phyloP scores from a whole-genome alignment of 225 moss, liverwort and hornwort genomes.

The Anthoceros angustus region DNA sequence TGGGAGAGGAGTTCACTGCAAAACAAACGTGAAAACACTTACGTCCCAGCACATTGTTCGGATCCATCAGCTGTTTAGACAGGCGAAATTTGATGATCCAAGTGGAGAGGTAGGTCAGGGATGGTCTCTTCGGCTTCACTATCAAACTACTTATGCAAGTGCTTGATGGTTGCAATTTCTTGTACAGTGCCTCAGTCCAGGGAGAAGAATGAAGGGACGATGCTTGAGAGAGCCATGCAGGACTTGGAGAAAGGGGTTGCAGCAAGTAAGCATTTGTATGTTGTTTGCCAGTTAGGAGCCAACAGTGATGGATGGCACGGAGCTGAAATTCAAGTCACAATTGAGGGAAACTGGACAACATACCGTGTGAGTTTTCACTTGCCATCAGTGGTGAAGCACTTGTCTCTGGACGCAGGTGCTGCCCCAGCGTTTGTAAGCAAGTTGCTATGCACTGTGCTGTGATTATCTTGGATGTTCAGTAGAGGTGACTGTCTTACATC shows the following conservation, averaged over 20 bases:
- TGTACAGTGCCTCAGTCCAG: no score
- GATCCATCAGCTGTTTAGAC: conserved; percentile 86
- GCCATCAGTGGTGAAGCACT: neutral
- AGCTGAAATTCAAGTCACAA: conserved; percentile 95
- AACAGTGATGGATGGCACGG: conserved; percentile 41
- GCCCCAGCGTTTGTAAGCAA: no score
- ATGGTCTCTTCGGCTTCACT: neutral
- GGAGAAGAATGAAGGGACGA: conserved; percentile 70
- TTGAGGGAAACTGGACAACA: conserved; percentile 90
- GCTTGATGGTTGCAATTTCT: no score
- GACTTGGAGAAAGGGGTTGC: conserved; percentile 67
- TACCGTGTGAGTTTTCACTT: conserved; percentile 42
- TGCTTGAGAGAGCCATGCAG: conserved; percentile 92
- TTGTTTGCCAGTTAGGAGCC: neutral
- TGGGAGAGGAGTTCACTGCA: conserved; percentile 58
- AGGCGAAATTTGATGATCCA: conserved; percentile 98
- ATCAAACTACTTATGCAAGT: neutral
- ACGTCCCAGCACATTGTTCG: conserved; percentile 74
- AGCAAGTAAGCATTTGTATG: conserved; percentile 28
- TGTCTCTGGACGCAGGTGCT: neutral
- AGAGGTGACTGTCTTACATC: neutral
- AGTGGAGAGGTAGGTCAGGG: conserved; percentile 52
- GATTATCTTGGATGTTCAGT: neutral
- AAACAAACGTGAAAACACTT: conserved; percentile 71
- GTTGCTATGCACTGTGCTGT: neutral